Conservation (phyloP, 352 stramenopile genomes). For the Pythium phragmitis region DNA sequence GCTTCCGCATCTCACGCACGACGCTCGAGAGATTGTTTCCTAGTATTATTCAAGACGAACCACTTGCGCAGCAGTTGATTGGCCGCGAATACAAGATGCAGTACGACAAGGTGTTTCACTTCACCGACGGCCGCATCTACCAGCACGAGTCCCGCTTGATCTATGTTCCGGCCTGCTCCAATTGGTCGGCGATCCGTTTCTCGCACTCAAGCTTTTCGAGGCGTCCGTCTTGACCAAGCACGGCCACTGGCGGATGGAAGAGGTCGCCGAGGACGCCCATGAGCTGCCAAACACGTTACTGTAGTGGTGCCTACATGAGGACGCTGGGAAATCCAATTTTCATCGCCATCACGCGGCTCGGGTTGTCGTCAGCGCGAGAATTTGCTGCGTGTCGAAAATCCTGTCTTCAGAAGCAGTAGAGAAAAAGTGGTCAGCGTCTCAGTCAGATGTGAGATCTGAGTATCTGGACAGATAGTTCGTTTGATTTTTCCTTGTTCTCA, state of each 20-base stretch:
- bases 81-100: slow-evolving; percentile 58
- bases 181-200: slow-evolving; percentile 34
- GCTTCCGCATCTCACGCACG: slow-evolving; percentile 43
- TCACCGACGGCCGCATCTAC: slow-evolving; percentile 36
- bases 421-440: not conserved
- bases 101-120: slow-evolving; percentile 81
- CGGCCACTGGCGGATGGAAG: slow-evolving; percentile 49
- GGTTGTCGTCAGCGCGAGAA: not conserved
- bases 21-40: slow-evolving; percentile 54
- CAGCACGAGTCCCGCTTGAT: slow-evolving; percentile 57
- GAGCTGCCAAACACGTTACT: not conserved
- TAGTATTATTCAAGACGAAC: slow-evolving; percentile 50
- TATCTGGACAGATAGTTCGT: not conserved
- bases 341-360: not conserved
- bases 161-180: slow-evolving; percentile 51
- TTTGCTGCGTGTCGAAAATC: too few species aligned
- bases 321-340: too few species aligned
- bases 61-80: slow-evolving; percentile 49
- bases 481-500: too few species aligned
- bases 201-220: slow-evolving; percentile 27
- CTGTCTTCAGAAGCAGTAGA: too few species aligned
- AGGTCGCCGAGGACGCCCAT: slow-evolving; percentile 22
- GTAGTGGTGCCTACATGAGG: not conserved
- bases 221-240: slow-evolving; percentile 45
- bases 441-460: not conserved